Conservation (phyloP, 1,139 yeast species). For the Sugiyamaella xylanicola region DNA sequence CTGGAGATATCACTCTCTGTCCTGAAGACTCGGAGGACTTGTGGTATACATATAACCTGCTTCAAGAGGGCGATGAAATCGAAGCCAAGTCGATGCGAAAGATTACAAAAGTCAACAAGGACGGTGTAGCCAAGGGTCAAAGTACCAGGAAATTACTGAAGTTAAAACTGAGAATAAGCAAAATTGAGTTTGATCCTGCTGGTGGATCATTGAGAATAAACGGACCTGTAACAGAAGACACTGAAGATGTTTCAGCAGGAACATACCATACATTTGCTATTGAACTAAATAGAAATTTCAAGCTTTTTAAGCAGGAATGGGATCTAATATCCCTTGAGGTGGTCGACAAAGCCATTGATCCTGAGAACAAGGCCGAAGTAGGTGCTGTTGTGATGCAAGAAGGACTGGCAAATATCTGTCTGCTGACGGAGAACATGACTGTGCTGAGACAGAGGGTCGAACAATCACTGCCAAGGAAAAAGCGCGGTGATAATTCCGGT, state of each 20-base stretch:
- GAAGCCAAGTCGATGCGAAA: slow-evolving; percentile 69
- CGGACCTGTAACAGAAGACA: slow-evolving; percentile 74
- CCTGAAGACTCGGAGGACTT: slow-evolving; percentile 93
- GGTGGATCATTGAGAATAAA: slow-evolving; percentile 77
- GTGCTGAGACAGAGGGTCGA: slow-evolving; percentile 78
- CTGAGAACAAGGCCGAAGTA: slow-evolving; percentile 82
- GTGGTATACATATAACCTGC: slow-evolving; percentile 82
- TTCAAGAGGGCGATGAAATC: slow-evolving; percentile 74
- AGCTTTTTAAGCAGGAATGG: slow-evolving; percentile 75
- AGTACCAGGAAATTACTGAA: slow-evolving; percentile 57
- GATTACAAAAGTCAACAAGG: slow-evolving; percentile 52
- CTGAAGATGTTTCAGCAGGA: slow-evolving; percentile 79
- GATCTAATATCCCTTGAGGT: slow-evolving; percentile 70
- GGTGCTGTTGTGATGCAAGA: slow-evolving; percentile 95
- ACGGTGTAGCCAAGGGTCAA: slow-evolving; percentile 38
- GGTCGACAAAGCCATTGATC: slow-evolving; percentile 68
- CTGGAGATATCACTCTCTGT: slow-evolving; percentile 64
- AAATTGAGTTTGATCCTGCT: slow-evolving; percentile 74
- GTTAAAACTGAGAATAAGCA: slow-evolving; percentile 62
- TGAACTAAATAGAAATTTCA: slow-evolving; percentile 67
- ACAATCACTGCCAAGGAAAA: slow-evolving; percentile 80
- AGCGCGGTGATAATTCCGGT: slow-evolving; percentile 74
- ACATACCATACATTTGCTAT: slow-evolving; percentile 88
- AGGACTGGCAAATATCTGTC: slow-evolving; percentile 90
- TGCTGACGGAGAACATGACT: slow-evolving; percentile 88